These are phyloP conservation scores for Pseudogymnoascus pannorum DNA, from an alignment of 2,329 filamentous ascomycete species.

Conservation along the genomic window DNA sequence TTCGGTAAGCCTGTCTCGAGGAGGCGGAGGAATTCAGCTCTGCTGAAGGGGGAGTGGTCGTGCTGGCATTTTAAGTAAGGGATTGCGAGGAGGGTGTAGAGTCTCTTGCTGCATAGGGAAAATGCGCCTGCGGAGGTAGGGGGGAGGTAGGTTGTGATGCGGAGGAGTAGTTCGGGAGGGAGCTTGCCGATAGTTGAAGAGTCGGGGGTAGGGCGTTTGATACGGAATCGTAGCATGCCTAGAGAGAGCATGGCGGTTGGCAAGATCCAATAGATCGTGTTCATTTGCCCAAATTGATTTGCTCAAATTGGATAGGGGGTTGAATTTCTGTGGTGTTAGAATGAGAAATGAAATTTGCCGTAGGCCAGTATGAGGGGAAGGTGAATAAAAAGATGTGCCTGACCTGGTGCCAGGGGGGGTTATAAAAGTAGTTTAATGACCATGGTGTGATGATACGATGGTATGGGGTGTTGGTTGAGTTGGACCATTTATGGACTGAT, in stretches of 20 bases:
- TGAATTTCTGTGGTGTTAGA: background rate
- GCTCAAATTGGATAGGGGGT: background rate
- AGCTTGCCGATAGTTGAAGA: conserved; percentile 12
- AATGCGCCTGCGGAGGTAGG: conserved; percentile 9
- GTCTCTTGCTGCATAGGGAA: conserved; percentile 9
- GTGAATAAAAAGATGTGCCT: background rate
- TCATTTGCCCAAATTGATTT: background rate
- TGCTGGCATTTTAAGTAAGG: conserved; percentile 7
- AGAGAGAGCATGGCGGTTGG: background rate
- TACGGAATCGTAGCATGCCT: background rate
- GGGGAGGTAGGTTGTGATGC: conserved; percentile 11
- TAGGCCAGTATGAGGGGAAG: too few relatives aligned
- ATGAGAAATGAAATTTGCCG: too few relatives aligned
- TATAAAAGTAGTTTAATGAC: background rate
- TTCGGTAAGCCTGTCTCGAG: conserved; percentile 13
- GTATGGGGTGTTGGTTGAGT: background rate
- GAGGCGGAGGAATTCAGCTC: conserved; percentile 8
- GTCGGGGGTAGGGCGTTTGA: background rate
- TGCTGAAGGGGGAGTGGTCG: background rate
- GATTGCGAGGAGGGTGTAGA: conserved; percentile 9
- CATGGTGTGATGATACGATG: background rate
- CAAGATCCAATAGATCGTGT: background rate
- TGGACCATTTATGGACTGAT: background rate
- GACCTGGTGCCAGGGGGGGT: background rate
- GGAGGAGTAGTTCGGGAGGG: conserved; percentile 13